phyloP scores from a whole-genome alignment of 2,329 filamentous ascomycete genomes.

The Bipolaris zeicola region DNA sequence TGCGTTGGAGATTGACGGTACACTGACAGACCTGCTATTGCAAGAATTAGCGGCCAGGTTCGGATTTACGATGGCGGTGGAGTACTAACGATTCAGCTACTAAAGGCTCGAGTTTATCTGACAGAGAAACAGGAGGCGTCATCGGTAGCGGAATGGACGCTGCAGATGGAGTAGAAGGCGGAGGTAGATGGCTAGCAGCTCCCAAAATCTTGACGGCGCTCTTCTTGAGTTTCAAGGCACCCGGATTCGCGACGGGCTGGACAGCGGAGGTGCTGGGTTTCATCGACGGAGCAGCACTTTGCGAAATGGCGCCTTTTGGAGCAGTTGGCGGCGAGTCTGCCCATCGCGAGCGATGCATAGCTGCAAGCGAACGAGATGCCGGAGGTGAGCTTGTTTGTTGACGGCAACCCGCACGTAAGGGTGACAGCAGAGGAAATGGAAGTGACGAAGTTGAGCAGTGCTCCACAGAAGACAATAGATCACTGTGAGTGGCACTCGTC shows the following conservation, averaged over 20 bases:
- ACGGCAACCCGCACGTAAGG: neutral
- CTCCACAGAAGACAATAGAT: neutral
- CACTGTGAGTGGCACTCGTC: neutral
- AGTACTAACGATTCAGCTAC: constrained; percentile 22
- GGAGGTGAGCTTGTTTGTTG: neutral
- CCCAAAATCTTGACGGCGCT: constrained; percentile 34
- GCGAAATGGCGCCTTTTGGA: neutral
- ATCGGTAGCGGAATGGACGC: neutral
- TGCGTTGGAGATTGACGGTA: neutral
- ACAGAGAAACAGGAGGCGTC: constrained; percentile 3
- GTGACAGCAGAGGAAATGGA: constrained; percentile 16
- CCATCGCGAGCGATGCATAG: constrained; percentile 23
- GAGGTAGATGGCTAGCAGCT: constrained; percentile 15
- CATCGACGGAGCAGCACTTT: neutral
- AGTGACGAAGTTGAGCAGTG: neutral
- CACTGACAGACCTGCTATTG: constrained; percentile 1
- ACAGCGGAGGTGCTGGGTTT: constrained; percentile 16
- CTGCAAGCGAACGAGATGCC: neutral
- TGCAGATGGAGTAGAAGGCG: neutral
- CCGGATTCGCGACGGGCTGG: constrained; percentile 24
- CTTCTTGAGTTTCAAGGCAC: constrained; percentile 38
- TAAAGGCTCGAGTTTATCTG: constrained; percentile 14
- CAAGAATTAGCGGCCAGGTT: constrained; percentile 6
- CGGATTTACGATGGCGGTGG: neutral
- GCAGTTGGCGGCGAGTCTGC: constrained; percentile 13